A percentile compares a stretch with the other conserved stretches of the same genome.
Evolutionary conservation across 768 basidiomycete genomes (phyloP).

Genomic region (Amanita polypyramis): DNA sequence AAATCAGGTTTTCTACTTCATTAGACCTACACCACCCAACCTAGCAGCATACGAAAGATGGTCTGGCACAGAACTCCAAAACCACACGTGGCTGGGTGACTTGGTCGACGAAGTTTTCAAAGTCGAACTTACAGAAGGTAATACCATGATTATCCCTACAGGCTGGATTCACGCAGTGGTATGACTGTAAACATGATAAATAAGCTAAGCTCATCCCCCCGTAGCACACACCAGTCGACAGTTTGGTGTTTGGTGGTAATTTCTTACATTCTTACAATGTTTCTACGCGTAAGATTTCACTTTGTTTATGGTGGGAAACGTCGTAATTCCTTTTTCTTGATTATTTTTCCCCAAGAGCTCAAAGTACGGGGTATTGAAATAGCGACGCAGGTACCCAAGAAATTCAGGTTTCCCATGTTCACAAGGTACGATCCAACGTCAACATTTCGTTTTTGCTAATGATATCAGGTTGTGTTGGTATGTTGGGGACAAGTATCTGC

Average conservation of each 20-base stretch:
- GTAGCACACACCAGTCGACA: slow-evolving; percentile 84
- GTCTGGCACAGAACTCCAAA: slow-evolving; percentile 89
- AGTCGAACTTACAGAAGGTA: slow-evolving; percentile 64
- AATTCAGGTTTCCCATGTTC: slow-evolving; percentile 82
- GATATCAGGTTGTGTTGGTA: slow-evolving; percentile 79
- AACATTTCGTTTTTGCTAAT: background rate
- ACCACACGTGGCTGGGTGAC: slow-evolving; percentile 85
- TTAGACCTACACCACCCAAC: slow-evolving; percentile 79
- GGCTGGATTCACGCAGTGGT: slow-evolving; percentile 99
- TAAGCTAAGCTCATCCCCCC: background rate
- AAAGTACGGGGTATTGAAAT: slow-evolving; percentile 88
- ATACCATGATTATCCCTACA: slow-evolving; percentile 91
- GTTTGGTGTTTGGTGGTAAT: slow-evolving; percentile 95
- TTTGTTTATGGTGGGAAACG: background rate
- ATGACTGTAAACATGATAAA: slow-evolving; percentile 18
- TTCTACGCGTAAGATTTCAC: slow-evolving; percentile 54
- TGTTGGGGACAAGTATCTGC: slow-evolving; percentile 70
- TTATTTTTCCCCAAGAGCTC: slow-evolving; percentile 55
- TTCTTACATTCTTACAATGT: slow-evolving; percentile 93
- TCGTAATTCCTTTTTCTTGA: no score
- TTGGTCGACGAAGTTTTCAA: slow-evolving; percentile 87
- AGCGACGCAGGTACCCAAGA: slow-evolving; percentile 84
- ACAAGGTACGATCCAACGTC: slow-evolving; percentile 38
- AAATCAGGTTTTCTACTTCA: slow-evolving; percentile 83
- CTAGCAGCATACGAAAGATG: slow-evolving; percentile 86